These are phyloP conservation scores for Solanum chacoense DNA, from an alignment of 305 asterid genomes.

Conservation along the genomic window DNA sequence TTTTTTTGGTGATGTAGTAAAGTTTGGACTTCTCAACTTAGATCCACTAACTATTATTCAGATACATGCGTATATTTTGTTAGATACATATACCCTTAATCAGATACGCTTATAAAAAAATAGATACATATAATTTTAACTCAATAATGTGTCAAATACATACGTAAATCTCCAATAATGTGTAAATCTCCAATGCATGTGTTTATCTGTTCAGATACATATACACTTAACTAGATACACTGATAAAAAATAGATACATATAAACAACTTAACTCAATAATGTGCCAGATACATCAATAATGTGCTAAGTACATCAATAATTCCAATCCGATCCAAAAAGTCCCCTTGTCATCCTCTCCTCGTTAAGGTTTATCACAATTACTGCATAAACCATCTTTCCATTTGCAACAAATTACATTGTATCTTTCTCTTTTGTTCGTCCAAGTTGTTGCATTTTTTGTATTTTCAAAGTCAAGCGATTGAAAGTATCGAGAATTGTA, in stretches of 20 bases:
- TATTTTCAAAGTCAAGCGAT: not conserved
- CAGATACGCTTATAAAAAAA: not conserved
- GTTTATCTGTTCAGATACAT: not conserved
- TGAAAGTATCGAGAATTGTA: too few relatives aligned
- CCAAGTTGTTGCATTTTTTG: not conserved
- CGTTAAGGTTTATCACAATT: too few relatives aligned
- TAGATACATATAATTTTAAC: too few relatives aligned
- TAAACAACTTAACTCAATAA: not conserved
- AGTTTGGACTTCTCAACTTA: not conserved
- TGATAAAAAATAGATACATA: not conserved
- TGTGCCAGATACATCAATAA: not conserved
- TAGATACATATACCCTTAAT: not conserved
- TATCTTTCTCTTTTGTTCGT: not conserved
- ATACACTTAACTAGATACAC: not conserved
- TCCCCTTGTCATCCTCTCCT: not conserved
- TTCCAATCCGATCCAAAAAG: not conserved
- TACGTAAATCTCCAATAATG: not conserved
- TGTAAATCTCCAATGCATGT: not conserved
- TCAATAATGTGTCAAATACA: not conserved
- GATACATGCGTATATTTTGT: not conserved
- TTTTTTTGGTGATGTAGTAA: not conserved
- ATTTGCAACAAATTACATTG: not conserved
- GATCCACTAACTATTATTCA: not conserved
- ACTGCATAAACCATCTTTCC: too few relatives aligned
- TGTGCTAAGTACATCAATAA: not conserved